Base-by-base conservation (phyloP, 2,329 filamentous ascomycete species). In the Alternaria consortialis region DNA sequence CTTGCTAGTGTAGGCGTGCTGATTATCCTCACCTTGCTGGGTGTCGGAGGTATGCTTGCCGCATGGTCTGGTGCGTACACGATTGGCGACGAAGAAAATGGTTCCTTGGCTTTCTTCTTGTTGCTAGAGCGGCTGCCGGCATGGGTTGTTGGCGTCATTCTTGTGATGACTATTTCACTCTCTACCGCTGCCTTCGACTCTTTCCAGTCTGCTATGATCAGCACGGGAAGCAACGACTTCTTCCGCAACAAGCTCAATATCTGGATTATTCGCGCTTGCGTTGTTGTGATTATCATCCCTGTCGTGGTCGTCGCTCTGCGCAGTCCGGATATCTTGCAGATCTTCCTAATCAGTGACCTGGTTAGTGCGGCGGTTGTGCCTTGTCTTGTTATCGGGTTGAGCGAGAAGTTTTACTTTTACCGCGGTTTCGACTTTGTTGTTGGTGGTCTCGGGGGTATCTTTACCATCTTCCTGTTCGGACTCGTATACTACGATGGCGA, bases 381-480 rank as follows among this genome's bases (percentile, higher is more conserved):
- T 0, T 88, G 91, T 11, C 82, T 95, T 6, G 81, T 92, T 50
- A 79, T 95, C n/a, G 92, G 92, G 0, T 81, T 95, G 7, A 85
- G 82, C 34, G 86, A 91, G 51, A 80, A 80, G 44, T 79, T 77
- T 47, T 91, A 91, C 80, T 93, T 87, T 83, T 92, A 91, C 88
- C 87, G 88, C 43, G 92, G 92, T 15, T 91, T 92, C 70, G 92
- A 95, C 78, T 91, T 94, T 29, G 87, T 95, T 15, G 85, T 90
- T 31, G 92, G 91, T 56, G 90, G 91, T 0, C 83, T 94, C 0
- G 92, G 92, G 9, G 92, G 92, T 17, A 87, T 95, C 54, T 77
- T 95, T 23, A 89, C 89, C 11, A 90, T 95, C 63, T 95, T 94
- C 81, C 84, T 94, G 71, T 95, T 94, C 67, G 92, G 92, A 5